Evolutionary conservation across 305 asterid genomes (phyloP).

Genomic region (Fraxinus dipetala): DNA sequence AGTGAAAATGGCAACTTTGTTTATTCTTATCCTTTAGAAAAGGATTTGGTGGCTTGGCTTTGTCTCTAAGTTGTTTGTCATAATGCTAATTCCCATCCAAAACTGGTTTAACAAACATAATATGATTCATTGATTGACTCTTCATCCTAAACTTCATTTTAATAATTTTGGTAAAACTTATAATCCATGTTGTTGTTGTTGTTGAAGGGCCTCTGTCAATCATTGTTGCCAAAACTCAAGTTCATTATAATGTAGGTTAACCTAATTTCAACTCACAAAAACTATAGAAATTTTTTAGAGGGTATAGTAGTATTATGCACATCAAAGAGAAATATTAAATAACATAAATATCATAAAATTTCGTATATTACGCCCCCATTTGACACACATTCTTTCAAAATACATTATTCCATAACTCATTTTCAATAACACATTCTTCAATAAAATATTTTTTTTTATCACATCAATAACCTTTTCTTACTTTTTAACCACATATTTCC

Average conservation of each 20-base stretch:
- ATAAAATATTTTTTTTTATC: no score
- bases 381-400: no score
- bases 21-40: not conserved
- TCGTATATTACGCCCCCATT: no score
- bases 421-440: no score
- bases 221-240: not conserved
- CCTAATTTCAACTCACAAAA: not conserved
- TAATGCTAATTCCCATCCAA: not conserved
- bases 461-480: no score
- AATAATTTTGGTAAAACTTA: not conserved
- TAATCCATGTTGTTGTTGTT: not conserved
- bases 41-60: slow-evolving; percentile 32
- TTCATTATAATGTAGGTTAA: not conserved
- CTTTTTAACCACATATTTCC: no score
- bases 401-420: no score
- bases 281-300: not conserved
- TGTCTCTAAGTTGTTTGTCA: slow-evolving; percentile 18
- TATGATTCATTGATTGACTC: slow-evolving; percentile 3
- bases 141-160: not conserved
- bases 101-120: not conserved
- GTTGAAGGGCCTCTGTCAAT: not conserved
- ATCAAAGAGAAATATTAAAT: no score
- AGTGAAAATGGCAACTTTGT: not conserved
- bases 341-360: no score
- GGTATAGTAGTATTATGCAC: not conserved